phyloP scores from a whole-genome alignment of 2,329 filamentous ascomycete genomes.

The Alternaria arborescens region DNA sequence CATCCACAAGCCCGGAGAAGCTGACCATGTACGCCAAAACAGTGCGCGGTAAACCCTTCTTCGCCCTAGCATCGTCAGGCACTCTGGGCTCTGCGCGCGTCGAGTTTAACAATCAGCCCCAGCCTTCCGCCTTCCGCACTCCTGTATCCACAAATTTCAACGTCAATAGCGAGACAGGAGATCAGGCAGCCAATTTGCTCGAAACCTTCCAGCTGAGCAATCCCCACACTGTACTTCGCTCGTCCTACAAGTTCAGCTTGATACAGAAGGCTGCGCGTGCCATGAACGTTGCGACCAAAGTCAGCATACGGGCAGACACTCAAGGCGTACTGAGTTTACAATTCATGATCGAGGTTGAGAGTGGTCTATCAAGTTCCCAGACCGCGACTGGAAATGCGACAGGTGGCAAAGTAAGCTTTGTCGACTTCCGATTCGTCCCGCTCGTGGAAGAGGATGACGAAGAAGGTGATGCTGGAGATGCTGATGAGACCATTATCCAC shows the following conservation, averaged over 20 bases:
- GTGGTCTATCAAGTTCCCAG: conserved; percentile 4
- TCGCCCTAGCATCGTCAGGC: conserved; percentile 74
- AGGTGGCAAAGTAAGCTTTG: conserved; percentile 67
- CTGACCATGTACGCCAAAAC: conserved; percentile 66
- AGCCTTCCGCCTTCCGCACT: conserved; percentile 22
- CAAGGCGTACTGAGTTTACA: conserved; percentile 94
- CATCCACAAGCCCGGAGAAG: conserved; percentile 73
- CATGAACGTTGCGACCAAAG: conserved; percentile 93
- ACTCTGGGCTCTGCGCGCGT: conserved; percentile 68
- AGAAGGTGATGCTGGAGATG: conserved; percentile 23
- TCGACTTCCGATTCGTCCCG: conserved; percentile 85
- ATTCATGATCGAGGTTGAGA: conserved; percentile 90
- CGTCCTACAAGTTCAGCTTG: conserved; percentile 87
- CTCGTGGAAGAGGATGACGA: conserved; percentile 62
- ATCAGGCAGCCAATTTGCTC: conserved; percentile 58
- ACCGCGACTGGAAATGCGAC: conserved; percentile 52
- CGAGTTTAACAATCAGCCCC: conserved; percentile 63
- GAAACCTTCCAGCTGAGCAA: conserved; percentile 74
- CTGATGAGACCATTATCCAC: conserved; percentile 30
- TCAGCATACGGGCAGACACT: conserved; percentile 85
- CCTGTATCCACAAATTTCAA: conserved; percentile 23
- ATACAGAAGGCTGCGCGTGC: conserved; percentile 86
- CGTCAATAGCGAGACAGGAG: conserved; percentile 8
- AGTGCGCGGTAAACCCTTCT: conserved; percentile 63
- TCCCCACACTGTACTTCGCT: conserved; percentile 36